Evolutionary conservation across 306 rosid species (phyloP), one percentile per base, ranked within the genome.

Genomic region (Purshia tridentata): DNA sequence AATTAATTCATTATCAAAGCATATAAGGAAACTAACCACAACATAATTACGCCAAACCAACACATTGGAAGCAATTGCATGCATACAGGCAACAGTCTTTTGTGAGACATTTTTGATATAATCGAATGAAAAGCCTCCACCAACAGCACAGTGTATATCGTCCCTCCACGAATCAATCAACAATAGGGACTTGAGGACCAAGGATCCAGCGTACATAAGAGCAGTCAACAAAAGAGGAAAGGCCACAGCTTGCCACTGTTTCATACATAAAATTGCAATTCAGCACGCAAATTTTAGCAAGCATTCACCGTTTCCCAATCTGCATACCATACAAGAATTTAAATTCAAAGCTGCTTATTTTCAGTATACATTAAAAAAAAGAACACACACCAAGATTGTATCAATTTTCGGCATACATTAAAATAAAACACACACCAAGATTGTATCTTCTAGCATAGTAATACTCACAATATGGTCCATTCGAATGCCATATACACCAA

Each of bases 171-270:
- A 81, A 65, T 73, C 80, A 42, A 90, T 45, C 78, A 89, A 71
- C 56, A 77, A 52, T 70, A 91, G 74, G 69, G 51, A 79, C 88
- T 90, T 91, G 69, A 57, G 82, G 86, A 82, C 76, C 74, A 91
- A 65, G 40, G 98, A 91, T 60, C 99, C 99, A 46, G 85, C 83
- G 23, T 94, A 94, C 90, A 94, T 78, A 50, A 91, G 77, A 75
- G 87, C 87, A 56, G 98, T 91, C 97, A 94, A 79, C 41, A 81
- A 78, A 40, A 94, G 86, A 72, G 97, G 98, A 77, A 91, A 74
- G 70, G 84, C 37, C 87, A 84, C 79, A 55, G 97, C 92, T 85
- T 88, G 95, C 99, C 98, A 90, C 99, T 95, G 97, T 84, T 91
- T 84, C 92, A 87, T 64, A 88, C 83, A 91, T 75, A 91, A 87